A percentile compares a stretch with the other conserved stretches of the same genome.
phyloP scores from a whole-genome alignment of 805 yeast genomes.

The Sporopachydermia lactativora region DNA sequence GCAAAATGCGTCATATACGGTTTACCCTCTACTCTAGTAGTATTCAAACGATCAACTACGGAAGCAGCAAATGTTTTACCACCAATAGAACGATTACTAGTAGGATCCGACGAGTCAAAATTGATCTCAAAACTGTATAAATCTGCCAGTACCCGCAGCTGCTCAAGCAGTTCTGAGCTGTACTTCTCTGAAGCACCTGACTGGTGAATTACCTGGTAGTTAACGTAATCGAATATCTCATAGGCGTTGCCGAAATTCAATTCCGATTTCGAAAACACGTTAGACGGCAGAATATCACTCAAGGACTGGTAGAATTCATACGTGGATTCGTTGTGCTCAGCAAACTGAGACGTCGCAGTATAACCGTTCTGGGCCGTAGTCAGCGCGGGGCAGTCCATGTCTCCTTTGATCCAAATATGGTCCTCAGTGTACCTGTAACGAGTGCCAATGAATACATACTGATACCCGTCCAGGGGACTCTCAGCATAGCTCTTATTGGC shows the following conservation, averaged over 20 bases:
- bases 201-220: conserved; percentile 28
- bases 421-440: conserved; percentile 23
- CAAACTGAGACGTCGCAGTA: conserved; percentile 19
- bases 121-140: conserved; percentile 25
- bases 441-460: conserved; percentile 27
- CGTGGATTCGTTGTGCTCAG: conserved; percentile 21
- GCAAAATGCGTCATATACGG: conserved; percentile 29
- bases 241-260: conserved; percentile 27
- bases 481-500: conserved; percentile 28
- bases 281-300: conserved; percentile 15
- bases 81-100: conserved; percentile 23
- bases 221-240: conserved; percentile 26
- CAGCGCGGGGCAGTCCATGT: conserved; percentile 26
- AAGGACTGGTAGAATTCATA: conserved; percentile 25
- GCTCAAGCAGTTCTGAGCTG: conserved; percentile 18
- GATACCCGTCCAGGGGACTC: conserved; percentile 30
- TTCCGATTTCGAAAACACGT: conserved; percentile 13
- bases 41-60: conserved; percentile 21
- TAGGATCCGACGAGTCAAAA: conserved; percentile 17
- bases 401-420: conserved; percentile 29
- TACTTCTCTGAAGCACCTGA: conserved; percentile 22
- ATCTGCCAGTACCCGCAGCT: conserved; percentile 25
- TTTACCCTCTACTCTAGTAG: conserved; percentile 20
- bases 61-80: conserved; percentile 27
- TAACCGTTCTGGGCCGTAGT: conserved; percentile 21